Evolutionary conservation across 2,329 filamentous ascomycete species (phyloP).

Genomic region (Cordyceps cateniannulata): DNA sequence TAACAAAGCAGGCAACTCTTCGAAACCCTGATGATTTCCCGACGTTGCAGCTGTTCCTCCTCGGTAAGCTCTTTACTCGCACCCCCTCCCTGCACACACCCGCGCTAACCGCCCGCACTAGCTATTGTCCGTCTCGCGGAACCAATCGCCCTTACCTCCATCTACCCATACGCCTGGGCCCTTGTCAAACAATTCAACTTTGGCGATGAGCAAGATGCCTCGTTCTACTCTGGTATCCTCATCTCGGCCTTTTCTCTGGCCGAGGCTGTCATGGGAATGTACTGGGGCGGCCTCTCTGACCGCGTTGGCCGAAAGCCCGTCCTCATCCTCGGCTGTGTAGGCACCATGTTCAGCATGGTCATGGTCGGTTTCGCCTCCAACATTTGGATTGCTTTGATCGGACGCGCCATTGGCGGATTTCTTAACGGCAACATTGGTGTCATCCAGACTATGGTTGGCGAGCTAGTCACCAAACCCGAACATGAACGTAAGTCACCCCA

Average conservation of each 20-base stretch:
- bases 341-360: slow-evolving; percentile 76
- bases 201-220: slow-evolving; percentile 67
- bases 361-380: slow-evolving; percentile 77
- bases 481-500: slow-evolving; percentile 64
- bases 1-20: slow-evolving; percentile 42
- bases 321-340: slow-evolving; percentile 70
- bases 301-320: slow-evolving; percentile 79
- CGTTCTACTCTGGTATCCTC: slow-evolving; percentile 80
- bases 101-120: slow-evolving; percentile 30
- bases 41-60: slow-evolving; percentile 71
- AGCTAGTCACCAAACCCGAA: slow-evolving; percentile 74
- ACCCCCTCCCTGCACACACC: not conserved
- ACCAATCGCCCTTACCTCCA: slow-evolving; percentile 86
- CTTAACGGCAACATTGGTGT: slow-evolving; percentile 90
- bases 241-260: slow-evolving; percentile 80
- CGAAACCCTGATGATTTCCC: slow-evolving; percentile 72
- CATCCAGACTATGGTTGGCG: slow-evolving; percentile 88
- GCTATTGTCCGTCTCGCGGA: slow-evolving; percentile 90
- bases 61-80: slow-evolving; percentile 52
- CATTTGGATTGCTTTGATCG: slow-evolving; percentile 75
- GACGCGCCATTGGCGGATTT: slow-evolving; percentile 70
- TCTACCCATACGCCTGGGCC: slow-evolving; percentile 87
- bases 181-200: slow-evolving; percentile 72
- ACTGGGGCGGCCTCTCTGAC: slow-evolving; percentile 81
- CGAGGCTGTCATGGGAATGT: slow-evolving; percentile 79